phyloP scores from a whole-genome alignment of 2,329 filamentous ascomycete genomes.

The Aspergillus sp. region DNA sequence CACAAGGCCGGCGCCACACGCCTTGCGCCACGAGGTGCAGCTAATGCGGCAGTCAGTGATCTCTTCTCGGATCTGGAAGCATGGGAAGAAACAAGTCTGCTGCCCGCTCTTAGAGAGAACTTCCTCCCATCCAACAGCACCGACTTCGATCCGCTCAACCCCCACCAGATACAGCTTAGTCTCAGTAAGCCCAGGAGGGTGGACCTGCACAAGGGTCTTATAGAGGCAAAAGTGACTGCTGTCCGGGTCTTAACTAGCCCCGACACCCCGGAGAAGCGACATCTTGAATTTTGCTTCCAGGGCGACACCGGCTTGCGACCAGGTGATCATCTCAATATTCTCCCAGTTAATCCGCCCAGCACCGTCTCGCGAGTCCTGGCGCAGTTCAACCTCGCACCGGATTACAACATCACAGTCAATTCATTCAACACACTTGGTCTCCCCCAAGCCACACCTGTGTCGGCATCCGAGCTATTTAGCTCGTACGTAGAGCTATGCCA shows the following conservation, averaged over 20 bases:
- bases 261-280: constrained; percentile 59
- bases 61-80: constrained; percentile 11
- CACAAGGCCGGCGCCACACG: constrained; percentile 52
- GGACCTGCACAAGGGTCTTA: too few species aligned
- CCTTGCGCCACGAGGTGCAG: constrained; percentile 54
- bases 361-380: constrained; percentile 65
- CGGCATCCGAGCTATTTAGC: constrained; percentile 64
- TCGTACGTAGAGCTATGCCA: constrained; percentile 74
- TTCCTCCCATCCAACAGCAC: neutral
- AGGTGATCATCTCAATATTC: constrained; percentile 76
- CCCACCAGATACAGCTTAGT: constrained; percentile 46
- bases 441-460: constrained; percentile 59
- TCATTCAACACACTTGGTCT: constrained; percentile 36
- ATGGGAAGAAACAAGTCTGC: constrained; percentile 9
- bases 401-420: constrained; percentile 63
- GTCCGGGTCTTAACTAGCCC: constrained; percentile 55
- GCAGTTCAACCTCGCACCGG: constrained; percentile 67
- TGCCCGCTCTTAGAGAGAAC: neutral
- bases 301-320: constrained; percentile 65
- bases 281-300: constrained; percentile 69
- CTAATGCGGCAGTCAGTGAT: constrained; percentile 53
- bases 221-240: constrained; percentile 55
- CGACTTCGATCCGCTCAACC: neutral
- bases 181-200: neutral
- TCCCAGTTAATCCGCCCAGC: constrained; percentile 68